Conservation (phyloP, 352 stramenopile species). For the Phytopythium ostracodes region DNA sequence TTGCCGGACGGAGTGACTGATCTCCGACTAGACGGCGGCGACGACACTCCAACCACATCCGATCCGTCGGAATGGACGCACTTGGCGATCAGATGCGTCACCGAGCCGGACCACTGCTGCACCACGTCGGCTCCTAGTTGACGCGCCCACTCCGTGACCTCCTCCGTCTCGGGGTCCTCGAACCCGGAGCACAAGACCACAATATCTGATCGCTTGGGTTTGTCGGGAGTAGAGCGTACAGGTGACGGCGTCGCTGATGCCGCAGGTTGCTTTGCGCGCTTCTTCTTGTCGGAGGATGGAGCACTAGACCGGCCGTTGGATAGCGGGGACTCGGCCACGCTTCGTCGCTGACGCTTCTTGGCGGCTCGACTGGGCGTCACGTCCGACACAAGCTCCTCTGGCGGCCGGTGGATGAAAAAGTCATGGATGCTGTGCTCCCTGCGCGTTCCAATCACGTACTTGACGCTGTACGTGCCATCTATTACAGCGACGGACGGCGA, state of each 20-base stretch:
- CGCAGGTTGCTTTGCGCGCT: constrained; percentile 10
- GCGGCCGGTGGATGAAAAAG: constrained; percentile 33
- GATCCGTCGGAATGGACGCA: constrained; percentile 42
- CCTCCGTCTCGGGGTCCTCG: constrained; percentile 29
- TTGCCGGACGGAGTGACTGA: constrained; percentile 22
- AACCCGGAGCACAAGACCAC: constrained; percentile 63
- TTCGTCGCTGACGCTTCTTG: constrained; percentile 20
- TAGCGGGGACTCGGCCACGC: constrained; percentile 4
- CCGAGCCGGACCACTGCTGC: constrained; percentile 40
- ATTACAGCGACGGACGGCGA: not conserved
- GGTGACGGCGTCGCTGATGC: constrained; percentile 11
- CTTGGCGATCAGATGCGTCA: constrained; percentile 84
- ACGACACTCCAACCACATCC: not conserved
- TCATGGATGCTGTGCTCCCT: constrained; percentile 29
- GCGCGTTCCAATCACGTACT: constrained; percentile 44
- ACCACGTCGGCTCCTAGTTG: constrained; percentile 44
- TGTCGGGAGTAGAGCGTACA: constrained; percentile 1
- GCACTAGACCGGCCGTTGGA: not conserved
- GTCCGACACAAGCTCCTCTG: constrained; percentile 34
- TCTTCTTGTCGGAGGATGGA: constrained; percentile 15
- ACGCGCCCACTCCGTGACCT: constrained; percentile 44
- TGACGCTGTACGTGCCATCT: constrained; percentile 55
- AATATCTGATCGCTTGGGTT: constrained; percentile 30
- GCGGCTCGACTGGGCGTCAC: constrained; percentile 32
- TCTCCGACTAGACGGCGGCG: not conserved